A percentile compares a stretch with the other conserved stretches of the same genome.
These are phyloP conservation scores for Pleurotus salmoneostramineus DNA, from an alignment of 768 basidiomycete species.

Conservation along the genomic window DNA sequence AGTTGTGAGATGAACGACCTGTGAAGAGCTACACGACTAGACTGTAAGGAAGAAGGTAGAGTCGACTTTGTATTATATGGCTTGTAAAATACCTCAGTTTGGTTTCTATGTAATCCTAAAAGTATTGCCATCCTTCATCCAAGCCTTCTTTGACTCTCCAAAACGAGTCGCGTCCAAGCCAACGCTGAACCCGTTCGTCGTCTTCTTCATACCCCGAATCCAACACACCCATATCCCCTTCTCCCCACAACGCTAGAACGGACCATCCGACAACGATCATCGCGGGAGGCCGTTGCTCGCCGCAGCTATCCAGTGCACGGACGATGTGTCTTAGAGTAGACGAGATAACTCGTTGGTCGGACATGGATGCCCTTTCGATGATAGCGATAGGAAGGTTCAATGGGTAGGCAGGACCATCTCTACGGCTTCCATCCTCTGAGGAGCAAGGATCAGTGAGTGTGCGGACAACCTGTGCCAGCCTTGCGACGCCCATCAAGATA, in stretches of 20 bases:
- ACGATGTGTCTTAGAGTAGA: slow-evolving; percentile 75
- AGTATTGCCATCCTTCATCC: not conserved
- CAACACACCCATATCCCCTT: slow-evolving; percentile 69
- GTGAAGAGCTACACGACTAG: too few species aligned
- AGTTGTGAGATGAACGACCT: too few species aligned
- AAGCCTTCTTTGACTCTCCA: slow-evolving; percentile 52
- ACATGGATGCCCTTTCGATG: slow-evolving; percentile 91
- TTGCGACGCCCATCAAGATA: slow-evolving; percentile 93
- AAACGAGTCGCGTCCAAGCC: slow-evolving; percentile 52
- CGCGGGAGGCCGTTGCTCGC: slow-evolving; percentile 90
- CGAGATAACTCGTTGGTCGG: slow-evolving; percentile 82
- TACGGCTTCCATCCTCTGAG: slow-evolving; percentile 12
- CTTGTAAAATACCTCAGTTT: too few species aligned
- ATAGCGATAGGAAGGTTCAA: slow-evolving; percentile 80
- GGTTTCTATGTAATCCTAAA: not conserved
- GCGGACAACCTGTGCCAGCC: slow-evolving; percentile 67
- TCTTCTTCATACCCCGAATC: slow-evolving; percentile 44
- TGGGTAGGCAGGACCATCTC: slow-evolving; percentile 61
- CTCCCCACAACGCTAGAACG: slow-evolving; percentile 69
- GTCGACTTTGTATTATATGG: too few species aligned
- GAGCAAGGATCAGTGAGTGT: slow-evolving; percentile 35
- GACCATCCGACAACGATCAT: slow-evolving; percentile 97
- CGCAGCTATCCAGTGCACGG: slow-evolving; percentile 64
- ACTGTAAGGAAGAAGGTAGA: too few species aligned
- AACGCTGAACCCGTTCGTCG: slow-evolving; percentile 43